A percentile compares a stretch with the other conserved stretches of the same genome.
Evolutionary conservation across 1,284 basidiomycete genomes (phyloP).

Genomic region (Puccinia coronata): DNA sequence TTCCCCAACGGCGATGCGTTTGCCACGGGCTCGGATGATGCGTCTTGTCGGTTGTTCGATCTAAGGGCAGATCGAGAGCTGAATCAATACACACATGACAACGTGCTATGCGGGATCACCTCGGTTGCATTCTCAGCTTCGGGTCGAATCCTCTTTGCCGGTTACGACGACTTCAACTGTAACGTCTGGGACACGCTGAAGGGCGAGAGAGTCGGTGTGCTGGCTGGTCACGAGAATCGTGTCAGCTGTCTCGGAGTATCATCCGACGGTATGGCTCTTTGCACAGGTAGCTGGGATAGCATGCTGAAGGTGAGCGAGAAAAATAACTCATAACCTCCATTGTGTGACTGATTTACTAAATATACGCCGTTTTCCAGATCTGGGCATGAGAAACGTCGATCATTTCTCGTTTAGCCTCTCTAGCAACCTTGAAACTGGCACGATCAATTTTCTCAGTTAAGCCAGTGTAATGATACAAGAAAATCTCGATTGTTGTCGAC

Average conservation of each 20-base stretch:
- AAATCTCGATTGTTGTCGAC: not conserved
- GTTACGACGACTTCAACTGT: slow-evolving; percentile 99
- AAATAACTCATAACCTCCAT: not conserved
- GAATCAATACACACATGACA: slow-evolving; percentile 95
- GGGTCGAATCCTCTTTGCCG: slow-evolving; percentile 93
- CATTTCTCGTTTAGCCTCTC: not conserved
- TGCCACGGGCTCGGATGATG: slow-evolving; percentile 97
- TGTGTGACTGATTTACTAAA: too few species aligned
- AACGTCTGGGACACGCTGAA: slow-evolving; percentile 99
- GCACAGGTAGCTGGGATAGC: slow-evolving; percentile 97
- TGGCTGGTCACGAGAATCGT: slow-evolving; percentile 96
- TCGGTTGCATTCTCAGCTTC: slow-evolving; percentile 97
- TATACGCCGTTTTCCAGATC: not conserved
- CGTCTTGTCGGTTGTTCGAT: slow-evolving; percentile 95
- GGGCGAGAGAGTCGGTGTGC: slow-evolving; percentile 92
- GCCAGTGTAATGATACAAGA: not conserved
- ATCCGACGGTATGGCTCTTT: slow-evolving; percentile 93
- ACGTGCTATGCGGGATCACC: slow-evolving; percentile 97
- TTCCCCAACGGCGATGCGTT: slow-evolving; percentile 99
- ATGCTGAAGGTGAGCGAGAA: slow-evolving; percentile 76
- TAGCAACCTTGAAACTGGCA: not conserved
- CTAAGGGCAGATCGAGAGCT: slow-evolving; percentile 95
- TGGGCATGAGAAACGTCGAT: slow-evolving; percentile 19
- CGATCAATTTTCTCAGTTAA: not conserved
- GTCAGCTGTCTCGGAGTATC: slow-evolving; percentile 95